Conservation (phyloP, 1,284 basidiomycete genomes). For the Papiliotrema fonsecae region DNA sequence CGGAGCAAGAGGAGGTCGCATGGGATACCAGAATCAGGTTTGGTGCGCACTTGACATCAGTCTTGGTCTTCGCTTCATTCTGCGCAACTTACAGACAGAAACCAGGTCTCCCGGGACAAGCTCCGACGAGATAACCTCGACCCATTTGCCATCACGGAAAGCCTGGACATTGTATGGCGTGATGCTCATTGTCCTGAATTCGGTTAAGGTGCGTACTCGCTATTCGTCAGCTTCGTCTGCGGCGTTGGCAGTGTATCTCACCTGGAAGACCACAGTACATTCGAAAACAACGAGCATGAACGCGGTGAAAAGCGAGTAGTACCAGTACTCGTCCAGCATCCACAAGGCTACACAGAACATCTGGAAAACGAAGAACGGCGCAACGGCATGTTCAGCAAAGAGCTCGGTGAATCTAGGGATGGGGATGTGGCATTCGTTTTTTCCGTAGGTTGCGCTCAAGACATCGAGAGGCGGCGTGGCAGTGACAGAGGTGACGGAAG, state of each 20-base stretch:
- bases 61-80: background rate
- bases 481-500: no score
- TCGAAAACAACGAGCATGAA: slow-evolving; percentile 97
- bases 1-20: slow-evolving; percentile 83
- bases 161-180: slow-evolving; percentile 78
- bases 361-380: slow-evolving; percentile 94
- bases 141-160: slow-evolving; percentile 75
- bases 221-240: slow-evolving; percentile 37
- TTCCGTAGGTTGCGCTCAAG: slow-evolving; percentile 63
- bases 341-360: slow-evolving; percentile 92
- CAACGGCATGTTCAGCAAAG: slow-evolving; percentile 86
- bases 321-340: slow-evolving; percentile 97
- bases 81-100: slow-evolving; percentile 54
- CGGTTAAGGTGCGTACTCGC: slow-evolving; percentile 81
- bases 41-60: slow-evolving; percentile 58
- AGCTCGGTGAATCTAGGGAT: slow-evolving; percentile 85
- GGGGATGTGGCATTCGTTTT: slow-evolving; percentile 92
- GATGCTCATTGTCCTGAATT: slow-evolving; percentile 93
- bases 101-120: slow-evolving; percentile 87
- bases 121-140: slow-evolving; percentile 69
- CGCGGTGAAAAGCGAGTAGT: slow-evolving; percentile 90
- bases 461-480: slow-evolving; percentile 47
- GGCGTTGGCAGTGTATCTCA: slow-evolving; percentile 39
- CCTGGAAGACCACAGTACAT: slow-evolving; percentile 96
- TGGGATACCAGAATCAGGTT: slow-evolving; percentile 78